These are phyloP conservation scores for Citrullus colocynthis DNA, from an alignment of 306 rosid species.

Conservation along the genomic window DNA sequence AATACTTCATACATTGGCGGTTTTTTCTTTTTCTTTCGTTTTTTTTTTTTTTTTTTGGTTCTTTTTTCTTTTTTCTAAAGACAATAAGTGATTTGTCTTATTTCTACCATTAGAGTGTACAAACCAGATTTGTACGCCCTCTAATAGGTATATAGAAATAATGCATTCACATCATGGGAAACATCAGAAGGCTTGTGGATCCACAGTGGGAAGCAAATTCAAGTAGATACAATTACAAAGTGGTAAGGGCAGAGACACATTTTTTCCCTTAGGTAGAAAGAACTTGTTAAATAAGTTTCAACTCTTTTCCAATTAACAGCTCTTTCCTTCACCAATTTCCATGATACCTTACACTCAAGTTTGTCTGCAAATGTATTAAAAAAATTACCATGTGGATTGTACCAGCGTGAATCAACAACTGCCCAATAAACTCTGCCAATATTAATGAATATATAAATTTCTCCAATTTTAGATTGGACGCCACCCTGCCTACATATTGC, in stretches of 20 bases:
- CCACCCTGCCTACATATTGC: not conserved
- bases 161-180: not conserved
- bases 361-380: not conserved
- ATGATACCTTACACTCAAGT: not conserved
- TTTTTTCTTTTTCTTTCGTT: too few relatives aligned
- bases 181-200: not conserved
- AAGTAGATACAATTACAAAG: not conserved
- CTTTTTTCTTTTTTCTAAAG: too few relatives aligned
- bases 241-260: not conserved
- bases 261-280: not conserved
- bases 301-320: not conserved
- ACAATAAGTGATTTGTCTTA: too few relatives aligned
- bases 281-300: not conserved
- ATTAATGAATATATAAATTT: not conserved
- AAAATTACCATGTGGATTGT: not conserved
- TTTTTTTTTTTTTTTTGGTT: too few relatives aligned
- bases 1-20: not conserved
- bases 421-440: not conserved
- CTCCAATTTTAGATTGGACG: not conserved
- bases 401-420: not conserved
- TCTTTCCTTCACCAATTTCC: not conserved
- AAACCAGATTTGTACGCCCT: not conserved
- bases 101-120: not conserved
- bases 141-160: not conserved
- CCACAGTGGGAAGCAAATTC: not conserved